Evolutionary conservation across 2,329 filamentous ascomycete genomes (phyloP).

Genomic region (Stylonectria norvegica): DNA sequence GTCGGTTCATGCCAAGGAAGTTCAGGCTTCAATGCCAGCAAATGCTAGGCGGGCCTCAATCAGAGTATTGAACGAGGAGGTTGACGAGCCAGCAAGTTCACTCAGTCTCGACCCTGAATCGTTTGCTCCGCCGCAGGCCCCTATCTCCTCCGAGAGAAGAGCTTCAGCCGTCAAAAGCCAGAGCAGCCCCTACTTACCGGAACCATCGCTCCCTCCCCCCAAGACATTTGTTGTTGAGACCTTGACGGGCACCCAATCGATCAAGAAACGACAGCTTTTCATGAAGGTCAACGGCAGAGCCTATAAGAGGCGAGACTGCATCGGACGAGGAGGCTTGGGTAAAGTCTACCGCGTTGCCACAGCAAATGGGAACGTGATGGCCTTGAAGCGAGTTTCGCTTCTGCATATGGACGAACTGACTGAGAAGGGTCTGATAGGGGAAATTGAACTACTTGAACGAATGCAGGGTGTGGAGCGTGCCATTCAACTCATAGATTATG

Average conservation of each 20-base stretch:
- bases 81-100: conserved; percentile 70
- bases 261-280: conserved; percentile 74
- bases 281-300: conserved; percentile 86
- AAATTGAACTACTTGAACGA: conserved; percentile 86
- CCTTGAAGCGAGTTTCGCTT: conserved; percentile 86
- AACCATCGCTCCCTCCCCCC: conserved; percentile 82
- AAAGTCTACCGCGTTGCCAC: conserved; percentile 96
- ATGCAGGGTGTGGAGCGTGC: conserved; percentile 84
- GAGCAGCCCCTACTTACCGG: conserved; percentile 72
- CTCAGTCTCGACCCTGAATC: conserved; percentile 57
- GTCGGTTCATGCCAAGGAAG: conserved; percentile 41
- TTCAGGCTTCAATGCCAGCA: conserved; percentile 36
- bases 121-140: conserved; percentile 54
- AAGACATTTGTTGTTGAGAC: conserved; percentile 95
- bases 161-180: conserved; percentile 37
- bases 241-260: conserved; percentile 74
- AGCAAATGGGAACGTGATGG: conserved; percentile 93
- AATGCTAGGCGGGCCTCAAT: conserved; percentile 33
- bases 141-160: conserved; percentile 49
- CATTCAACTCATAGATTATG: conserved; percentile 85
- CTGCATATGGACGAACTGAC: conserved; percentile 84
- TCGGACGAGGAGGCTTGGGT: conserved; percentile 88
- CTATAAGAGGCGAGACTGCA: conserved; percentile 84
- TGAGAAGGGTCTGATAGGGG: conserved; percentile 85
- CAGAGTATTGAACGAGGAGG: conserved; percentile 71